These are phyloP conservation scores for Fusarium nygamai DNA, from an alignment of 2,329 filamentous ascomycete species.

Conservation along the genomic window DNA sequence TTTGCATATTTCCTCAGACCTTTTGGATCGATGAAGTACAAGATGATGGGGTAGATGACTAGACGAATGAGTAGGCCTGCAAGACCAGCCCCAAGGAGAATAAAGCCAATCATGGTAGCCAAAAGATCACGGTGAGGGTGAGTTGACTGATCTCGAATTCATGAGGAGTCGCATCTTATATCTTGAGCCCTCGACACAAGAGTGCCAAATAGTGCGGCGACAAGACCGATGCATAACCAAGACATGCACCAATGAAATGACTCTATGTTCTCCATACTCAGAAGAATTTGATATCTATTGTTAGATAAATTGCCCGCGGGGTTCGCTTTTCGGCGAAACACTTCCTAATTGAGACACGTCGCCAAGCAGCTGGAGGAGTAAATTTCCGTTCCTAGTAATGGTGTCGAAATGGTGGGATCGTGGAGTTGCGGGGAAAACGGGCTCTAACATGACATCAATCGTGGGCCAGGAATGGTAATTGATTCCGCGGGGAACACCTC, in stretches of 20 bases:
- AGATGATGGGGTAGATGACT: conserved; percentile 27
- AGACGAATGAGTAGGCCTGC: conserved; percentile 16
- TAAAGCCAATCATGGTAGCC: background rate
- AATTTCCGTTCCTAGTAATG: background rate
- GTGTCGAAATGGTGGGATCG: background rate
- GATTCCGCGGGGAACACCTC: background rate
- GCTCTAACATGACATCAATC: background rate
- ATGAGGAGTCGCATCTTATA: background rate
- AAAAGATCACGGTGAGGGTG: fast-evolving
- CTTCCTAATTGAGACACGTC: background rate
- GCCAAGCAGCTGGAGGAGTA: background rate
- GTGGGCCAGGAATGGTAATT: background rate
- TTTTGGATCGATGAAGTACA: conserved; percentile 49
- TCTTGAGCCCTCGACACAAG: background rate
- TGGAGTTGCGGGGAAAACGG: background rate
- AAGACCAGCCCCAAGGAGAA: conserved; percentile 1
- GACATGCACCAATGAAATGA: background rate
- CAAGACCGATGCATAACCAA: background rate
- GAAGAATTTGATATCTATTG: background rate
- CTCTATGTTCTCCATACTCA: background rate
- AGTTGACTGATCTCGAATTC: background rate
- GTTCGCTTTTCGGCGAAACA: background rate
- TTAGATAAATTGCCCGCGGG: background rate
- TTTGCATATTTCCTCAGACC: conserved; percentile 38
- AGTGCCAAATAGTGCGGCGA: background rate